Evolutionary conservation across 163 green algal genomes (phyloP).

Genomic region (Smithsoniella earleae): DNA sequence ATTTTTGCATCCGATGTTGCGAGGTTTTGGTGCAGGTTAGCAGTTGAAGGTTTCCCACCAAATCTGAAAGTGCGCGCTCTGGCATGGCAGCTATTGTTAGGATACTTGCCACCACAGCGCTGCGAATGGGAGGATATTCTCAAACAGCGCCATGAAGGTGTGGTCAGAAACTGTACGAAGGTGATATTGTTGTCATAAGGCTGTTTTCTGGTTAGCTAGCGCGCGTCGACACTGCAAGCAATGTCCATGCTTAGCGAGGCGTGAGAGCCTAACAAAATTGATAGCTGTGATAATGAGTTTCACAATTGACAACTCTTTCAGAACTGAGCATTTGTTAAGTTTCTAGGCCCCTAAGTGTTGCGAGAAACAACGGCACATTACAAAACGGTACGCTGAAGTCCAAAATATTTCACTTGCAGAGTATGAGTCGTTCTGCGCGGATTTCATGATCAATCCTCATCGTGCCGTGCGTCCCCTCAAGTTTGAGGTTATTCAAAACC

Average conservation of each 20-base stretch:
- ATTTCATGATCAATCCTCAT: conserved; percentile 43
- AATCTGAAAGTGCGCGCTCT: neutral
- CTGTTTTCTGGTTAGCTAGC: neutral
- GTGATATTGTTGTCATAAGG: neutral
- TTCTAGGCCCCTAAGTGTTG: too few species aligned
- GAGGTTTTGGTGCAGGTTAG: neutral
- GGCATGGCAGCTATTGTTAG: conserved; percentile 46
- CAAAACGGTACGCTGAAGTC: too few species aligned
- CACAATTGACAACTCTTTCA: too few species aligned
- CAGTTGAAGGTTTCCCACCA: neutral
- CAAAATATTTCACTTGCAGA: too few species aligned
- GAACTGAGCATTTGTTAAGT: too few species aligned
- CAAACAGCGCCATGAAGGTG: conserved; percentile 34
- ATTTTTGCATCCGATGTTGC: too few species aligned
- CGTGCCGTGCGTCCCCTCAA: conserved; percentile 12
- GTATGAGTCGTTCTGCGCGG: conserved; percentile 54
- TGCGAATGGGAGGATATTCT: conserved; percentile 40
- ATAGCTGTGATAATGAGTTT: too few species aligned
- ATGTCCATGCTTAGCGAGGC: neutral
- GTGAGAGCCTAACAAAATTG: too few species aligned
- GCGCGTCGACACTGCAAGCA: neutral
- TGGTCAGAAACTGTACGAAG: neutral
- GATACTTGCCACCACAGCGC: conserved; percentile 46
- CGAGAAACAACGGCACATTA: too few species aligned
- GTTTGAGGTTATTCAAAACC: too few species aligned